Base-by-base conservation (phyloP, 768 basidiomycete genomes). In the Tulasnella sp. region DNA sequence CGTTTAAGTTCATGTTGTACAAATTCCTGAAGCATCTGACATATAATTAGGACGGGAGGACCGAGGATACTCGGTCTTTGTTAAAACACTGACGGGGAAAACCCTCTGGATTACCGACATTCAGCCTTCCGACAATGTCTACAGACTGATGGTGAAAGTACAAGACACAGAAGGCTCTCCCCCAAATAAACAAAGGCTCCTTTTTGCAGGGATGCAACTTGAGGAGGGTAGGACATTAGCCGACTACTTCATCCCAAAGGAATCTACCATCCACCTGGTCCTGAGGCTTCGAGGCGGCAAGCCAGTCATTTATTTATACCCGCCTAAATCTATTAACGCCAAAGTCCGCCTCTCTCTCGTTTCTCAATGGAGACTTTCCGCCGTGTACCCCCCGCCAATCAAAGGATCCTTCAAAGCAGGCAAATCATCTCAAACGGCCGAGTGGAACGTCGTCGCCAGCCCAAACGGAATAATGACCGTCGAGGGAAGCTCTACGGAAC, bases 361-460 rank as follows among this genome's bases (percentile, higher is more conserved):
- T 0, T 83, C 83, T 24, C 80, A 86, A 28, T 87, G 87, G 86
- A 64, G 81, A 11, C 86, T 88, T 64, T 87, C 86, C 5, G 83
- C 84, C 0, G 82, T 87, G 7, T 87, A 87, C 80, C 88, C 87
- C 7, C 14, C 1, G 58, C 58, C 58, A 2, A 22, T 20, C 18
- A 60, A 60, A 28, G 18, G 22, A 4, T 18, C 58, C 9, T 18
- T 24, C 58, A 18, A 60, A 22, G 58, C 9, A 9, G 58, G 22
- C 9, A 60, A 28, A n/a, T 24, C 14, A 9, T 9, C 18, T 24
- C 28, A 24, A 22, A 60, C 2, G 3, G 58, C 58, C 24, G 58
- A 60, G 28, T n/a, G 58, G 58, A n/a, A 60, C n/a, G 58, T 60
- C 14, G 58, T 60, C 58, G 14, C 18, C 24, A 9, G n/a, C 58